phyloP scores from a whole-genome alignment of 2,329 filamentous ascomycete genomes.

The Polytolypa hystricis region DNA sequence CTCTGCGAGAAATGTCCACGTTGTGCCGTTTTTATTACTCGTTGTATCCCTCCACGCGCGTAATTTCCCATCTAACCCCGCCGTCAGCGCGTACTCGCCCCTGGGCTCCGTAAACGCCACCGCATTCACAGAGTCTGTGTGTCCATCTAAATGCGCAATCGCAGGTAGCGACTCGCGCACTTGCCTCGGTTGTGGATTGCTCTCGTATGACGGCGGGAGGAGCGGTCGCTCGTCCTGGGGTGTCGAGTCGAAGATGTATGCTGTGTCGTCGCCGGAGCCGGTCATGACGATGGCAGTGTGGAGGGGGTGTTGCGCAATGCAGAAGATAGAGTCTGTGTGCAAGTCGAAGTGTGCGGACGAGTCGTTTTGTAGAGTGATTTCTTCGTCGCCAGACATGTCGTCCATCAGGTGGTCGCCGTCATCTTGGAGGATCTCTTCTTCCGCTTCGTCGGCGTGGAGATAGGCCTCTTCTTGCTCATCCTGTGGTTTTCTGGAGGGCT shows the following conservation, averaged over 20 bases:
- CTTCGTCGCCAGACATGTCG: constrained; percentile 56
- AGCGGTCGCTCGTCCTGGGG: constrained; percentile 51
- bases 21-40: constrained; percentile 36
- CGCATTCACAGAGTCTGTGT: constrained; percentile 82
- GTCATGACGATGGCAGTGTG: constrained; percentile 71
- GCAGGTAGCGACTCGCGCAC: constrained; percentile 51
- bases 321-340: constrained; percentile 86
- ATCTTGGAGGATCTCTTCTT: constrained; percentile 61
- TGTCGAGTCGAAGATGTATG: constrained; percentile 73
- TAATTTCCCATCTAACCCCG: constrained; percentile 74
- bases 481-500: constrained; percentile 5
- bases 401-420: constrained; percentile 73
- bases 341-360: constrained; percentile 83
- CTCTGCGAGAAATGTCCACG: constrained; percentile 61
- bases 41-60: constrained; percentile 53
- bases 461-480: constrained; percentile 53
- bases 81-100: constrained; percentile 77
- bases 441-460: constrained; percentile 65
- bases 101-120: constrained; percentile 71
- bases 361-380: constrained; percentile 80
- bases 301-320: constrained; percentile 83
- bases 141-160: constrained; percentile 70
- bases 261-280: constrained; percentile 75
- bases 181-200: constrained; percentile 48
- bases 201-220: constrained; percentile 65